phyloP scores from a whole-genome alignment of 345 rosid species.

The Cochlearia excelsa region DNA sequence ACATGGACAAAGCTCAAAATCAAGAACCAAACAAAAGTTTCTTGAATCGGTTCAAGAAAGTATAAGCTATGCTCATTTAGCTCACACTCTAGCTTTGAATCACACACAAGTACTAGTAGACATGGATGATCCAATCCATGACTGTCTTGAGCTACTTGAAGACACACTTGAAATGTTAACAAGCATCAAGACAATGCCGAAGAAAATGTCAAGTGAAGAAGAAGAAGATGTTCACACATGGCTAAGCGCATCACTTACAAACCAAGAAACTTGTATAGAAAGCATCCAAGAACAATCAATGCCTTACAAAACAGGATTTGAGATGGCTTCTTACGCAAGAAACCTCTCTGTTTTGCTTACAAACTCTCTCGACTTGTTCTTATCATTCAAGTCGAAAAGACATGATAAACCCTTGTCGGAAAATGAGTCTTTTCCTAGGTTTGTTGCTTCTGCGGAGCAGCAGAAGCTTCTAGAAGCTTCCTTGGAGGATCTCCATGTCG shows the following conservation, averaged over 20 bases:
- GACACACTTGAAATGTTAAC: too few relatives aligned
- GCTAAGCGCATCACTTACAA: conserved; percentile 56
- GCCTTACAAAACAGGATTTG: neutral
- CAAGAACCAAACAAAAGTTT: too few relatives aligned
- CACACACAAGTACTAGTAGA: too few relatives aligned
- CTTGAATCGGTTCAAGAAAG: too few relatives aligned
- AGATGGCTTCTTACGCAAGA: conserved; percentile 30
- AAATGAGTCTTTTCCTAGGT: conserved; percentile 26
- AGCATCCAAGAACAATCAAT: conserved; percentile 38
- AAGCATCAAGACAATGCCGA: neutral
- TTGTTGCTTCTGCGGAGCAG: conserved; percentile 23
- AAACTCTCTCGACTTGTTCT: conserved; percentile 37
- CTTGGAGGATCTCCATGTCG: conserved; percentile 36
- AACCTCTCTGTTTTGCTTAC: conserved; percentile 39
- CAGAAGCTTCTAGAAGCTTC: conserved; percentile 49
- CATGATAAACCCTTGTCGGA: conserved; percentile 14
- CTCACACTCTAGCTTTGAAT: too few relatives aligned
- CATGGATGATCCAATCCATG: too few relatives aligned
- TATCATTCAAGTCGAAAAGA: conserved; percentile 19
- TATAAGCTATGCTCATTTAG: too few relatives aligned
- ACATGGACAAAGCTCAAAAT: too few relatives aligned
- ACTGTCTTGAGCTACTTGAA: too few relatives aligned
- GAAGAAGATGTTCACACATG: conserved; percentile 48
- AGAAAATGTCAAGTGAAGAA: too few relatives aligned
- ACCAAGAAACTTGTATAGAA: conserved; percentile 50